Evolutionary conservation across 306 rosid species (phyloP).

Genomic region (Dalbergia cultrata): DNA sequence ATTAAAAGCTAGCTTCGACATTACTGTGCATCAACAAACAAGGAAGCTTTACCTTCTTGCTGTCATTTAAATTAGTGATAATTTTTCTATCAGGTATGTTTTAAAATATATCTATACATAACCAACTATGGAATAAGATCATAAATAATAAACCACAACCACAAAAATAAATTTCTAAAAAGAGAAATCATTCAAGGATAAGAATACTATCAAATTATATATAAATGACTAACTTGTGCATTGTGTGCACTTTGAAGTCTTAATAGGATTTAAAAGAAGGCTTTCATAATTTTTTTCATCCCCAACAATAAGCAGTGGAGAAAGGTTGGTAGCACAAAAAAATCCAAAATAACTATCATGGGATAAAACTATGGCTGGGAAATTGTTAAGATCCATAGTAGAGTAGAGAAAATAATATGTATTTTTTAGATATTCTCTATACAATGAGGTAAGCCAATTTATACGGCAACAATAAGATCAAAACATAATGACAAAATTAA

Average conservation of each 20-base stretch:
- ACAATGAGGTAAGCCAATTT: too few species aligned
- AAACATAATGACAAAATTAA: too few species aligned
- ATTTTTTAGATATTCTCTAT: too few species aligned
- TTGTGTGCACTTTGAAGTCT: conserved; percentile 16
- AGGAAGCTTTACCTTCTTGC: not conserved
- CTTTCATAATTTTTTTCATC: not conserved
- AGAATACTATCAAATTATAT: not conserved
- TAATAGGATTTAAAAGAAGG: conserved; percentile 21
- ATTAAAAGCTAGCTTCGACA: conserved; percentile 2
- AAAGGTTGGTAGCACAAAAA: conserved; percentile 14
- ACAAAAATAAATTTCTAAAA: not conserved
- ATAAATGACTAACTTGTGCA: conserved; percentile 6
- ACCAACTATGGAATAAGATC: conserved; percentile 4
- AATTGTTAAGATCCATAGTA: too few species aligned
- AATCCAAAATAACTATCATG: not conserved
- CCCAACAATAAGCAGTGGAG: not conserved
- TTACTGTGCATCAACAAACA: not conserved
- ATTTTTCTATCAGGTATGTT: not conserved
- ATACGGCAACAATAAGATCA: too few species aligned
- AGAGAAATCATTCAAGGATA: not conserved
- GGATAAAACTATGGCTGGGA: conserved; percentile 17
- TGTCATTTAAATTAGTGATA: not conserved
- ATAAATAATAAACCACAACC: not conserved
- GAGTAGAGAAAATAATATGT: too few species aligned
- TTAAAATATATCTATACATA: not conserved